A percentile compares a stretch with the other conserved stretches of the same genome.
These are phyloP conservation scores for Trichosporon sp. DNA, from an alignment of 1,284 basidiomycete species.

Conservation along the genomic window DNA sequence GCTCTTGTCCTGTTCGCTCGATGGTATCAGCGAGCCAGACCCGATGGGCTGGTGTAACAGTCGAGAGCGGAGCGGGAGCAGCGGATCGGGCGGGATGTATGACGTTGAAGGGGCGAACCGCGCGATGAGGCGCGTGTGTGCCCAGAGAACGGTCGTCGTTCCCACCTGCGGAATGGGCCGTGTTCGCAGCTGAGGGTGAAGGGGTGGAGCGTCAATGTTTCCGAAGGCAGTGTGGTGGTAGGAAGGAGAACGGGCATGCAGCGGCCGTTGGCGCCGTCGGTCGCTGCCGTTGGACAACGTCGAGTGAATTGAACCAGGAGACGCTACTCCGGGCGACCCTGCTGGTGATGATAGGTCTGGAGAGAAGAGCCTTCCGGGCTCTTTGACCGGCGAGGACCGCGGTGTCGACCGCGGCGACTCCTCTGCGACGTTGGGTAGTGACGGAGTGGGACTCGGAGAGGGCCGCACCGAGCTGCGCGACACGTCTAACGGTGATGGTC, in stretches of 20 bases:
- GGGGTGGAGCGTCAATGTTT: conserved; percentile 18
- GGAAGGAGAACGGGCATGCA: conserved; percentile 25
- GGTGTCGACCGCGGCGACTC: conserved; percentile 6
- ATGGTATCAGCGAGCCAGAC: conserved; percentile 40
- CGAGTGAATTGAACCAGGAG: conserved; percentile 1
- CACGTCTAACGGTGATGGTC: not conserved
- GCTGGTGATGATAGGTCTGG: not conserved
- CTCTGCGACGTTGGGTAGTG: conserved; percentile 16
- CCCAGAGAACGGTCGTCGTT: conserved; percentile 46
- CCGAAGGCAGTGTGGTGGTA: conserved; percentile 26
- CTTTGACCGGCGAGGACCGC: not conserved
- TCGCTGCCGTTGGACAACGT: conserved; percentile 11
- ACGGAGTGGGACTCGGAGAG: conserved; percentile 12
- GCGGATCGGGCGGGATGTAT: conserved; percentile 50
- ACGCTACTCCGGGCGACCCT: not conserved
- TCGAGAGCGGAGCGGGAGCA: conserved; percentile 46
- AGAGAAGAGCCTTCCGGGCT: not conserved
- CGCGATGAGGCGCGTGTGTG: conserved; percentile 44
- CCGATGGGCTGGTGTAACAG: conserved; percentile 49
- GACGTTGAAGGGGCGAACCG: conserved; percentile 46
- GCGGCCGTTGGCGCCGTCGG: not conserved
- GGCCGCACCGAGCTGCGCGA: conserved; percentile 1
- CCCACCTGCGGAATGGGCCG: conserved; percentile 25
- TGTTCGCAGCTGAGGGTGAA: conserved; percentile 30
- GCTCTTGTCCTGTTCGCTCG: conserved; percentile 17